Evolutionary conservation across 352 stramenopile species (phyloP), one percentile per base, ranked within the genome.

Genomic region (Pythium phragmiticola): DNA sequence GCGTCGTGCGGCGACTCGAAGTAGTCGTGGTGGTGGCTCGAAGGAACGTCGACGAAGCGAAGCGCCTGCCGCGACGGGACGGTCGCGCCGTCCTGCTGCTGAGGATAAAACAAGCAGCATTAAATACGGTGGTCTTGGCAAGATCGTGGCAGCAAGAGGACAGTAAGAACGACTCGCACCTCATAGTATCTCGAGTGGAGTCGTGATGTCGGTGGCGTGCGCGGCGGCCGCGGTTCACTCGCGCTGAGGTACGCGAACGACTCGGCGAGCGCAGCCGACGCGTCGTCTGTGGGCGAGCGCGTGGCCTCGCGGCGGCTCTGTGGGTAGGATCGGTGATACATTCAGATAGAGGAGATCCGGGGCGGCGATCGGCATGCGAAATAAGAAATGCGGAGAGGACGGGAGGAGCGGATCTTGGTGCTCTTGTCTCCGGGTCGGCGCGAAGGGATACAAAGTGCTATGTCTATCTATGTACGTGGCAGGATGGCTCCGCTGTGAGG

Each of bases 211-310:
- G 60, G 60, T 33, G 60, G 60, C n/a, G 60, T 66, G 33, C 60
- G 60, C 17, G 60, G 50, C 50, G 60, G 60, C 41, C 60, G 60
- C 19, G 60, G 60, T 50, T 66, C 60, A 30, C 60, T 66, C n/a
- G 60, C 51, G 51, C 60, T 66, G 37, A 66, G 43, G 43, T 66
- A 66, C 16, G 60, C 60, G 33, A 66, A 66, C 8, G 60, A 66
- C 21, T 60, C 60, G 60, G 51, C 60, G 37, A 66, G 60, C 43
- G 60, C 60, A 8, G 39, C 48, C 50, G 60, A 55, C 5, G 60
- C 42, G 41, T 55, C 60, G 17, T 28, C 30, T 41, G 60, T 50
- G 33, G 33, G 37, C 17, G 58, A 51, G 26, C 36, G 58, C 58
- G 58, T 14, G 37, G 43, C 47, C 28, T 66, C 60, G 50, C 60